A percentile compares a stretch with the other conserved stretches of the same genome.
These are phyloP conservation scores for Aegilops longissima DNA, from an alignment of 176 grass and related monocot species.

Conservation along the genomic window DNA sequence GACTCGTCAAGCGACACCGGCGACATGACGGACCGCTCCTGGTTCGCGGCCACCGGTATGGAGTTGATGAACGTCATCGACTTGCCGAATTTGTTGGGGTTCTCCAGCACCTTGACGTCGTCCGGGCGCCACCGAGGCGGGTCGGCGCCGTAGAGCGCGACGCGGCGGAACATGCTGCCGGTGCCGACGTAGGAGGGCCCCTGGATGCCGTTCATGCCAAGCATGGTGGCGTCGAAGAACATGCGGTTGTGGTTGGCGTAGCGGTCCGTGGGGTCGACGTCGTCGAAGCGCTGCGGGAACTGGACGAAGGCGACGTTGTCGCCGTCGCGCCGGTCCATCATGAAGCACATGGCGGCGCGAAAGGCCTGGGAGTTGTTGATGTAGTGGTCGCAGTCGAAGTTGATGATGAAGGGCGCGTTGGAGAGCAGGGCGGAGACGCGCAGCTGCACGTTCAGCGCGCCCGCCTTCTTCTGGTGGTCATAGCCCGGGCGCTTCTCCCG, in stretches of 20 bases:
- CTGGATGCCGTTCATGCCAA: conserved; percentile 83
- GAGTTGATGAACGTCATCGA: conserved; percentile 38
- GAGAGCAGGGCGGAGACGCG: conserved; percentile 47
- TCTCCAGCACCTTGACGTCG: conserved; percentile 19
- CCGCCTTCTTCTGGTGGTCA: conserved; percentile 54
- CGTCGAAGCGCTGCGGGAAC: conserved; percentile 91
- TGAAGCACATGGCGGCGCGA: conserved; percentile 53
- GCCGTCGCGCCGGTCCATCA: conserved; percentile 59
- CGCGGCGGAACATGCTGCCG: conserved; percentile 50
- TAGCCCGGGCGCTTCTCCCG: conserved; percentile 42
- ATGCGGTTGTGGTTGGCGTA: conserved; percentile 93
- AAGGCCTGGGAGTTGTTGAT: conserved; percentile 53
- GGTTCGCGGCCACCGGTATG: conserved; percentile 35
- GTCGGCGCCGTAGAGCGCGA: conserved; percentile 42
- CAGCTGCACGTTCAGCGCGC: conserved; percentile 52
- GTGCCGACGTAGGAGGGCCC: conserved; percentile 55
- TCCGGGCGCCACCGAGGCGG: conserved; percentile 39
- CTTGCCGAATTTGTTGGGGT: conserved; percentile 31
- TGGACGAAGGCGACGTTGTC: conserved; percentile 87
- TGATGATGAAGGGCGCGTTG: conserved; percentile 56
- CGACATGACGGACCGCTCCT: conserved; percentile 36
- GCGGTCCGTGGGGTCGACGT: conserved; percentile 86
- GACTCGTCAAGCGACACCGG: conserved; percentile 31
- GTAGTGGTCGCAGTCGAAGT: conserved; percentile 56
- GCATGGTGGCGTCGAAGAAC: conserved; percentile 97